These are phyloP conservation scores for Silene vulgaris DNA, from an alignment of 179 eudicot species.

Conservation along the genomic window DNA sequence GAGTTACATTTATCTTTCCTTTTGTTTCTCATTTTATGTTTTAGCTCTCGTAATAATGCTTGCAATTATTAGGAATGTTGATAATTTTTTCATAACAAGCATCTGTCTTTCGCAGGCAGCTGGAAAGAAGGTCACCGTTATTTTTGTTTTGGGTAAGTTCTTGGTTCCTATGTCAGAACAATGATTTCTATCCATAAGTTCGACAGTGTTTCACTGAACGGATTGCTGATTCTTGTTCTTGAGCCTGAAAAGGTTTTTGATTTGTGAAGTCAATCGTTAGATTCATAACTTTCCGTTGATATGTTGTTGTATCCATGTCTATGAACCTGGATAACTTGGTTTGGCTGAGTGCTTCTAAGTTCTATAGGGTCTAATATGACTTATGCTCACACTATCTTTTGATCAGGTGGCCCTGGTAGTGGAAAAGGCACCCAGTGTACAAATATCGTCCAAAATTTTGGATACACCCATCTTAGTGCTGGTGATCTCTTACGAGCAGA, in stretches of 20 bases:
- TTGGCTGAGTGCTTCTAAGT: no score
- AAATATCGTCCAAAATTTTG: slow-evolving; percentile 71
- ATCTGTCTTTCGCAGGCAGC: slow-evolving; percentile 32
- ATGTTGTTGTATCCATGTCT: no score
- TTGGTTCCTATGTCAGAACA: neutral
- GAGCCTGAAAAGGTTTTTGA: no score
- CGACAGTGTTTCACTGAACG: neutral
- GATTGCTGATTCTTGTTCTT: no score
- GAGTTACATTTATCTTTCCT: neutral
- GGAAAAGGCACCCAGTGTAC: slow-evolving; percentile 97
- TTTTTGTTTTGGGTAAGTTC: slow-evolving; percentile 49
- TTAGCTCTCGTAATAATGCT: neutral
- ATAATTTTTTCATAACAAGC: neutral
- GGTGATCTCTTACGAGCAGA: slow-evolving; percentile 95
- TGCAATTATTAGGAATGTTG: neutral
- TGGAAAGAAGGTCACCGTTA: slow-evolving; percentile 39
- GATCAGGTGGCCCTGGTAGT: slow-evolving; percentile 93
- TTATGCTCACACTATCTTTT: neutral
- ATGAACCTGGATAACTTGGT: no score
- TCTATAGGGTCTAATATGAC: neutral
- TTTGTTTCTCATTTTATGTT: neutral
- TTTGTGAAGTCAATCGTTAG: no score
- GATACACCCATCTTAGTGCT: slow-evolving; percentile 93
- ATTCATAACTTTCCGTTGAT: no score
- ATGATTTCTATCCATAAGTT: neutral